These are phyloP conservation scores for Epichloe sp. DNA, from an alignment of 2,329 filamentous ascomycete genomes.

Conservation along the genomic window DNA sequence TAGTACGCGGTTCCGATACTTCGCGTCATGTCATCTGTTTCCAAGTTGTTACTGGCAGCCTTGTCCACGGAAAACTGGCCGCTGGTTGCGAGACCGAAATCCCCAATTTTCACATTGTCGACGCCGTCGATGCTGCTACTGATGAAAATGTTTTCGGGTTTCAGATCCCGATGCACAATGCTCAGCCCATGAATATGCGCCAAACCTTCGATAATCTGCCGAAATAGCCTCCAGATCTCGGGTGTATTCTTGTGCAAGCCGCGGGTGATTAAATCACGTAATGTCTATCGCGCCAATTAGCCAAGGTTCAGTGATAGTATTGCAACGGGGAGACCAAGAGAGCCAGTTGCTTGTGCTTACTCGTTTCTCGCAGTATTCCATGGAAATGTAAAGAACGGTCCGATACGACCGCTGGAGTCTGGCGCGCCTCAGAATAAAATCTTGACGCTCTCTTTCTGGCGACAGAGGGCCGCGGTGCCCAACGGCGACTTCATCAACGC, in stretches of 20 bases:
- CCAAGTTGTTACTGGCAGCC: slow-evolving; percentile 25
- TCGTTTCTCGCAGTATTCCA: slow-evolving; percentile 95
- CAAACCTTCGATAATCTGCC: slow-evolving; percentile 81
- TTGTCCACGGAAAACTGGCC: slow-evolving; percentile 60
- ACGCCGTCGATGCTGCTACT: slow-evolving; percentile 52
- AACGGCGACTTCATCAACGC: slow-evolving; percentile 18
- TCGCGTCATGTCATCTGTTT: slow-evolving; percentile 53
- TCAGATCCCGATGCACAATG: slow-evolving; percentile 91
- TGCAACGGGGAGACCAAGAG: too few species aligned
- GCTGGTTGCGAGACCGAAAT: slow-evolving; percentile 88
- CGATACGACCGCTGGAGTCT: slow-evolving; percentile 40
- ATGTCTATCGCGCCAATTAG: slow-evolving; percentile 36
- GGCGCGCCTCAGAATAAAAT: slow-evolving; percentile 17
- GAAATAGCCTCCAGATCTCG: slow-evolving; percentile 80
- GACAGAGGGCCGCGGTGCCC: slow-evolving; percentile 14
- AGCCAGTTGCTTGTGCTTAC: slow-evolving; percentile 29
- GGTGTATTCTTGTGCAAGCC: slow-evolving; percentile 60
- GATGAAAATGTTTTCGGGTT: slow-evolving; percentile 96
- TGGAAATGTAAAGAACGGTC: slow-evolving; percentile 87
- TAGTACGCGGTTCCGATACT: slow-evolving; percentile 75
- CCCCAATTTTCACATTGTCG: slow-evolving; percentile 88
- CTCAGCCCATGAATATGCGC: slow-evolving; percentile 80
- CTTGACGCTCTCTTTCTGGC: slow-evolving; percentile 18
- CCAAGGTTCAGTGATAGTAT: background rate
- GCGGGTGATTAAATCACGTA: slow-evolving; percentile 74